A percentile compares a stretch with the other conserved stretches of the same genome.
phyloP scores from a whole-genome alignment of 2,329 filamentous ascomycete genomes.

The Neofusicoccum laricinum region DNA sequence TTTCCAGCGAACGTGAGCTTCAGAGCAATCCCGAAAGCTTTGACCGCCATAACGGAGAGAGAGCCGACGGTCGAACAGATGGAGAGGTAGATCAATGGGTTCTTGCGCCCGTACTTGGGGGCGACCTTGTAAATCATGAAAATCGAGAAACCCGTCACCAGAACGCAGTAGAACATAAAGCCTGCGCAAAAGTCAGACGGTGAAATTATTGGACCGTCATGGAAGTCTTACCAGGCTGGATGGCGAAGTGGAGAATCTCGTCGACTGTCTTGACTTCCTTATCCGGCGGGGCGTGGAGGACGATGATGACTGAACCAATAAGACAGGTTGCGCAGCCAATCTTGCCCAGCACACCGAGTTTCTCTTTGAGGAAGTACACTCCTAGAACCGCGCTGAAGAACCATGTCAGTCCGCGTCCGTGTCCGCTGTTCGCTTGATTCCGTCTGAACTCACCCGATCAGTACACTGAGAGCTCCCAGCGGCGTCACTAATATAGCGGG shows the following conservation, averaged over 20 bases:
- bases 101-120: constrained; percentile 86
- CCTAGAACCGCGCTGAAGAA: constrained; percentile 61
- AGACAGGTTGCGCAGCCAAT: constrained; percentile 95
- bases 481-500: constrained; percentile 98
- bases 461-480: constrained; percentile 85
- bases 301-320: constrained; percentile 94
- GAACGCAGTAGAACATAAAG: constrained; percentile 81
- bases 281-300: constrained; percentile 93
- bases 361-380: constrained; percentile 89
- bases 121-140: constrained; percentile 97
- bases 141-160: constrained; percentile 77
- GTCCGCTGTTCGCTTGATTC: background rate
- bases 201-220: background rate
- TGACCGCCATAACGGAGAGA: constrained; percentile 98
- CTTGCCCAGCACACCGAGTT: constrained; percentile 85
- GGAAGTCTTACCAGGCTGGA: constrained; percentile 70
- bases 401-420: constrained; percentile 18
- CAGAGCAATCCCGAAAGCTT: constrained; percentile 95
- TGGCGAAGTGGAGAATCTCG: constrained; percentile 83
- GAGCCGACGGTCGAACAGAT: constrained; percentile 97
- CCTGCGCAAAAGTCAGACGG: constrained; percentile 50
- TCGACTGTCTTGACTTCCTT: constrained; percentile 89
- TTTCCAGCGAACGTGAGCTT: constrained; percentile 91
- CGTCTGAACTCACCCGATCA: constrained; percentile 64
- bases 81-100: constrained; percentile 92